Base-by-base conservation (phyloP, 2,329 filamentous ascomycete species). In the Aspergillus jensenii region DNA sequence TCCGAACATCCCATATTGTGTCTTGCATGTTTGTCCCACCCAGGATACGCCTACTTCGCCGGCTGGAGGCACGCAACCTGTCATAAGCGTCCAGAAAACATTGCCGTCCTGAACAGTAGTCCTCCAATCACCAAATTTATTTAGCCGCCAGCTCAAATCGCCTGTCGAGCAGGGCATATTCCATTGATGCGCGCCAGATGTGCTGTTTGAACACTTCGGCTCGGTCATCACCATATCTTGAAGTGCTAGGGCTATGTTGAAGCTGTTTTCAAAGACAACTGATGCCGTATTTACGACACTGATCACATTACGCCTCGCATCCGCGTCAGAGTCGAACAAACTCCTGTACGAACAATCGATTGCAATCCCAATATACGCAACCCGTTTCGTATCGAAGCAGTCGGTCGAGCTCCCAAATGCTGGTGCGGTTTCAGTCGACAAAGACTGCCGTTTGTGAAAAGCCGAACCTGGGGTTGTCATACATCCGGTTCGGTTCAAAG, bases 11-110 rank as follows among this genome's bases (percentile, higher is more conserved):
- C 43, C 51, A 43, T 46, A 63, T 2, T 57, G 60, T 4, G 56
- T 56, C 25, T 58, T 64, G 72, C 93, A 97, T 43, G 92, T 83
- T 74, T 96, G 90, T 46, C 92, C 92, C 14, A 65, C 55, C 62
- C 93, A 97, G 7, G 93, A 91, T 41, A 97, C 81, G 1, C 93
- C 93, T 46, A 97, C 92, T 52, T 93, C 91, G 39, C 90, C 84
- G 49, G 86, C 88, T 0, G 90, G 93, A 65, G 85, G 84, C 73
- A 21, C 35, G 25, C 91, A 96, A 9, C 84, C 92, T 56, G 86
- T 92, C 65, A 96, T 79, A 33, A 96, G 81, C 5, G 90, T 96
- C 93, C 93, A 97, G 75, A 93, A 95, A n/a, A 91, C 91, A 74
- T 95, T 96, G 50, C 75, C 82, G 72, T 97, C 93, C 5, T 81